phyloP scores from a whole-genome alignment of 1,284 basidiomycete genomes.

The Ceratobasidium theobromae region DNA sequence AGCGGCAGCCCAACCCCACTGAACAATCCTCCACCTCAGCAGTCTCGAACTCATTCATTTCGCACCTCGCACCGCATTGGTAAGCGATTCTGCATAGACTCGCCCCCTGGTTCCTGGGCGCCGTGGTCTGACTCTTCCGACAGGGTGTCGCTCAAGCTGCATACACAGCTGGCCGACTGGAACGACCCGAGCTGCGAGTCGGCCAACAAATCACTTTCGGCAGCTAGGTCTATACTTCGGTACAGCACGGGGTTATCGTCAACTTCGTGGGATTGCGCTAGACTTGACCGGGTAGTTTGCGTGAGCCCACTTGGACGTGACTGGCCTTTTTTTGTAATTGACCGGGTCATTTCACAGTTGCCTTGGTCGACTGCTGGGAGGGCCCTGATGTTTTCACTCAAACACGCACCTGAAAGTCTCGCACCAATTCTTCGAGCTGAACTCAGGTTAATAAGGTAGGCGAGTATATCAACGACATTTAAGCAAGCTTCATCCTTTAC shows the following conservation, averaged over 20 bases:
- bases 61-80: conserved; percentile 13
- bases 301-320: neutral
- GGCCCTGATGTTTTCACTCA: neutral
- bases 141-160: neutral
- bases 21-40: conserved; percentile 3
- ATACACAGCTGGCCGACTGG: conserved; percentile 5
- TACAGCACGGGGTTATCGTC: neutral
- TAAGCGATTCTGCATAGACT: neutral
- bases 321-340: neutral
- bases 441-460: conserved; percentile 8
- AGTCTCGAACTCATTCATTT: conserved; percentile 12
- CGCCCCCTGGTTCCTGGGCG: neutral
- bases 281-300: neutral
- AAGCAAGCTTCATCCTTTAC: neutral
- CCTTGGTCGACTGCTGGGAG: neutral
- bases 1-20: neutral
- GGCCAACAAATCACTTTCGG: neutral
- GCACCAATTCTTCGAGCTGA: conserved; percentile 22
- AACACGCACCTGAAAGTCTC: conserved; percentile 17
- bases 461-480: neutral
- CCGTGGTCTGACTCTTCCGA: neutral
- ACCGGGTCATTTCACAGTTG: neutral
- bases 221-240: neutral
- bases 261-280: conserved; percentile 1
- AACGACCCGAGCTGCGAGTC: conserved; percentile 23